Conservation (phyloP, 306 rosid genomes). For the Potentilla sterilis region DNA sequence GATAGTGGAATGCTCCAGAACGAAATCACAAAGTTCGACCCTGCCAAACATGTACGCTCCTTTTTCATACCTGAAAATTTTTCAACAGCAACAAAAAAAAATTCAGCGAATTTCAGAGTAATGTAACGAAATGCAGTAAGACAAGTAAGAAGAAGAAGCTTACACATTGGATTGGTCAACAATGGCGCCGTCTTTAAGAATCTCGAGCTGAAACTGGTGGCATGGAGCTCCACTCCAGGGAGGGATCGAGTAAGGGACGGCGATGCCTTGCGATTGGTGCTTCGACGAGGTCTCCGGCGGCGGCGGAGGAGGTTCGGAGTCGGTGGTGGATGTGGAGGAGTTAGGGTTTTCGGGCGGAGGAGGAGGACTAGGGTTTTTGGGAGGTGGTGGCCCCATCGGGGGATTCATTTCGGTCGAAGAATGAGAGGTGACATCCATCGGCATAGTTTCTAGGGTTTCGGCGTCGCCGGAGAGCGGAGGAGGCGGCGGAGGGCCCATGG, state of each 20-base stretch:
- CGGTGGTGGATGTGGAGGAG: no score
- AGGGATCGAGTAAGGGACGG: conserved; percentile 73
- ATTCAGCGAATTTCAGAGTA: not conserved
- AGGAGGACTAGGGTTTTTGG: conserved; percentile 15
- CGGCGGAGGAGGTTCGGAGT: conserved; percentile 9
- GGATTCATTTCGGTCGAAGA: conserved; percentile 16
- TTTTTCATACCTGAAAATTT: conserved; percentile 50
- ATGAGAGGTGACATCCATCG: conserved; percentile 16
- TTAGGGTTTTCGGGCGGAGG: conserved; percentile 1
- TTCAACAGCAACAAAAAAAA: not conserved
- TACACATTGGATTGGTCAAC: conserved; percentile 52
- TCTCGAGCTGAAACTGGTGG: conserved; percentile 75
- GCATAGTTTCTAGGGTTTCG: not conserved
- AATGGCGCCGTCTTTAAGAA: conserved; percentile 81
- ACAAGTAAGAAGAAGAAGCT: not conserved
- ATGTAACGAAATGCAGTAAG: not conserved
- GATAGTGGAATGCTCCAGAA: conserved; percentile 65
- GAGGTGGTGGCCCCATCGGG: conserved; percentile 46
- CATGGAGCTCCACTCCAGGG: conserved; percentile 75
- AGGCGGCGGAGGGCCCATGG: conserved; percentile 56
- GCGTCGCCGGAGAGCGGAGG: conserved; percentile 26
- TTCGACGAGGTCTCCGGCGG: conserved; percentile 16
- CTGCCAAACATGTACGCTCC: conserved; percentile 98
- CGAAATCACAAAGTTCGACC: conserved; percentile 82
- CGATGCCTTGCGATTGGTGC: conserved; percentile 30